These are phyloP conservation scores for Xerocomellus intermedius DNA, from an alignment of 768 basidiomycete species.

Conservation along the genomic window DNA sequence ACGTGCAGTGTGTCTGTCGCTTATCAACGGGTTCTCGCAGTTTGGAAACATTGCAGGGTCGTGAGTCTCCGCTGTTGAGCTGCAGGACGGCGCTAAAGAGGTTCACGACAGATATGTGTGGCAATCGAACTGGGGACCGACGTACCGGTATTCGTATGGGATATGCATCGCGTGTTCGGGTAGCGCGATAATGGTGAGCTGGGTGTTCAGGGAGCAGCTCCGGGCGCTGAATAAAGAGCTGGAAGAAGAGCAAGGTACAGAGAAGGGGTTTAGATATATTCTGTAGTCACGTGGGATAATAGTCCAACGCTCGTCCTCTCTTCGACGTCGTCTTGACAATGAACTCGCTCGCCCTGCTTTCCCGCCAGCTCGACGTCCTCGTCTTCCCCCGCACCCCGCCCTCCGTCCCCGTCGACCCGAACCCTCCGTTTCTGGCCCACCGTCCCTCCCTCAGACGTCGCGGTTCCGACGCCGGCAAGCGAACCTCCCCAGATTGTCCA, in stretches of 20 bases:
- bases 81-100: not conserved
- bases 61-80: constrained; percentile 42
- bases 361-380: constrained; percentile 78
- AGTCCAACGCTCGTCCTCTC: not conserved
- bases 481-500: constrained; percentile 43
- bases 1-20: constrained; percentile 77
- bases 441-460: constrained; percentile 23
- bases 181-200: constrained; percentile 49
- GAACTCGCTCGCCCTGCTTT: constrained; percentile 82
- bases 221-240: constrained; percentile 39
- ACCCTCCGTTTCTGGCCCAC: constrained; percentile 30
- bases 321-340: constrained; percentile 37
- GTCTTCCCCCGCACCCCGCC: constrained; percentile 60
- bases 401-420: constrained; percentile 49
- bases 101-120: constrained; percentile 52
- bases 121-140: constrained; percentile 68
- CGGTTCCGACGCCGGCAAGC: constrained; percentile 35
- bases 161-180: constrained; percentile 66
- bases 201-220: constrained; percentile 45
- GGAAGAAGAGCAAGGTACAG: constrained; percentile 34
- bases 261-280: constrained; percentile 48
- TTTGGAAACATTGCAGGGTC: constrained; percentile 84
- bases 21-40: constrained; percentile 80
- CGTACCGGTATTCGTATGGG: constrained; percentile 67
- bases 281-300: constrained; percentile 29